phyloP scores from a whole-genome alignment of 1,284 basidiomycete genomes.

The Microstroma glucosiphilum region DNA sequence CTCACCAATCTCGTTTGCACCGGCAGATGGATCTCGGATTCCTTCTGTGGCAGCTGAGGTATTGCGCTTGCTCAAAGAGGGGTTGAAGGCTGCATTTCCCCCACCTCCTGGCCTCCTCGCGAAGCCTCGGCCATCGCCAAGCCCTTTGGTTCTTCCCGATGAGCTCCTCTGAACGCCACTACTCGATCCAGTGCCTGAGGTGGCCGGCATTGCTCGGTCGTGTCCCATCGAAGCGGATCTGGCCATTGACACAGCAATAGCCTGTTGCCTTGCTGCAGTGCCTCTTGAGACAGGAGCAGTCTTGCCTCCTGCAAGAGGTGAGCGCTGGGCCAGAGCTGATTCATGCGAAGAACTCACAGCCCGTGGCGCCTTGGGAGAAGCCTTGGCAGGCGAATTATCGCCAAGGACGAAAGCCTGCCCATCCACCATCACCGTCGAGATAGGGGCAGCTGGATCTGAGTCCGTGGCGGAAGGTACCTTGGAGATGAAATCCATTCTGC shows the following conservation, averaged over 20 bases:
- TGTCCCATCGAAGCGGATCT: background rate
- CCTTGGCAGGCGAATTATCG: background rate
- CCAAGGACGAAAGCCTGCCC: slow-evolving; percentile 1
- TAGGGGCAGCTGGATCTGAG: background rate
- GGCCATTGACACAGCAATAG: background rate
- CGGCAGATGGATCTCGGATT: background rate
- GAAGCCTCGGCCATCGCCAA: no score
- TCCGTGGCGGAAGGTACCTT: background rate
- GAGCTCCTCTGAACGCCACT: no score
- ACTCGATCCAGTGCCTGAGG: no score
- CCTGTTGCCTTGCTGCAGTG: background rate
- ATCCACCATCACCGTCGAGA: slow-evolving; percentile 4
- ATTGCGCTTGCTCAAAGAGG: background rate
- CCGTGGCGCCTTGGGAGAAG: background rate
- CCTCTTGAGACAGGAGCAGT: background rate
- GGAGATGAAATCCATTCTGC: no score
- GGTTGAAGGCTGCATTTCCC: background rate
- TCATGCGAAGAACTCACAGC: background rate
- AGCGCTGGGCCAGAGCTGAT: background rate
- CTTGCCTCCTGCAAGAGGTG: background rate
- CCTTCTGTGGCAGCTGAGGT: no score
- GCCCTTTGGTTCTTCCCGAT: no score
- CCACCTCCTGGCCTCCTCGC: background rate
- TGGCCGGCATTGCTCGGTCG: no score
- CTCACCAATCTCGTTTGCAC: background rate